phyloP scores from a whole-genome alignment of 1,284 basidiomycete species.

The Ustilago xerochloae region DNA sequence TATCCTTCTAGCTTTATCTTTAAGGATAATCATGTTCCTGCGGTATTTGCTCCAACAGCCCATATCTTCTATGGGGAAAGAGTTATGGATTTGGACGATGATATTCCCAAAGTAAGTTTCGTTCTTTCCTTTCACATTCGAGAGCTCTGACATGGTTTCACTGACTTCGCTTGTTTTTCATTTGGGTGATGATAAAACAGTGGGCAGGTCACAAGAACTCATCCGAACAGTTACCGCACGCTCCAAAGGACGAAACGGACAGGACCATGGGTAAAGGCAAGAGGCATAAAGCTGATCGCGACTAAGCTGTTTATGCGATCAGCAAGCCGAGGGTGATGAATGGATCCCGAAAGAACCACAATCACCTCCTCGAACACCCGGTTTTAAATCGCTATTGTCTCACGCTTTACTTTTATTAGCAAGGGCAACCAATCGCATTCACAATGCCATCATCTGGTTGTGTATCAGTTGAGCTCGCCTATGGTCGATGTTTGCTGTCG shows the following conservation, averaged over 20 bases:
- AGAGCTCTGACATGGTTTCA: neutral
- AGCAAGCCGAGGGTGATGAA: neutral
- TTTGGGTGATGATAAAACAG: constrained; percentile 4
- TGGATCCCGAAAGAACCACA: neutral
- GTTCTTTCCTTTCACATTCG: neutral
- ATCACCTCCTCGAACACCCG: too few species aligned
- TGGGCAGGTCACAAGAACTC: constrained; percentile 41
- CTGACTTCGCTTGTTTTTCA: neutral
- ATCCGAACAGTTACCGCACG: constrained; percentile 37
- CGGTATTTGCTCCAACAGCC: constrained; percentile 37
- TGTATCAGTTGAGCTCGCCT: too few species aligned
- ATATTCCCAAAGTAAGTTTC: constrained; percentile 48
- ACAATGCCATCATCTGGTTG: too few species aligned
- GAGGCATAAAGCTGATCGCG: constrained; percentile 24
- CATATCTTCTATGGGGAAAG: constrained; percentile 52
- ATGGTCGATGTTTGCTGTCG: too few species aligned
- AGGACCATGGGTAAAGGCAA: constrained; percentile 48
- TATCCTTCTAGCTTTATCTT: constrained; percentile 48
- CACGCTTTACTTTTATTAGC: too few species aligned
- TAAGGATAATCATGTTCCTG: constrained; percentile 33
- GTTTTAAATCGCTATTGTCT: too few species aligned
- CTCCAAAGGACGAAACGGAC: constrained; percentile 25
- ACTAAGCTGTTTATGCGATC: neutral
- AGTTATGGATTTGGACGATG: constrained; percentile 49
- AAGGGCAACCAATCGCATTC: too few species aligned